Evolutionary conservation across 2,329 filamentous ascomycete genomes (phyloP).

Genomic region (Cercospora berteroae): DNA sequence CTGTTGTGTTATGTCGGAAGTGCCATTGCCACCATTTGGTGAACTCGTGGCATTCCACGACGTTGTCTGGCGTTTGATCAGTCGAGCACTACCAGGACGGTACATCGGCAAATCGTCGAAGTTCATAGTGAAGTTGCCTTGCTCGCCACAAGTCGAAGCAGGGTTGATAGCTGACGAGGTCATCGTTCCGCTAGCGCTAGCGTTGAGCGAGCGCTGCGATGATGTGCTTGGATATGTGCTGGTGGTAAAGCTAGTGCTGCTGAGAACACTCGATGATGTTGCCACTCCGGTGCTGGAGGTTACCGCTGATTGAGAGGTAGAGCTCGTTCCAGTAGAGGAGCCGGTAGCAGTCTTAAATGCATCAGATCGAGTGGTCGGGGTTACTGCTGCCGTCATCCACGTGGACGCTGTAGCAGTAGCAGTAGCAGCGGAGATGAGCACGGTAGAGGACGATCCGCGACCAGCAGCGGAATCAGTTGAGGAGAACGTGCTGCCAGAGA

Average conservation of each 20-base stretch:
- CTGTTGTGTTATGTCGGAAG: conserved; percentile 36
- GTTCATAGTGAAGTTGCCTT: conserved; percentile 44
- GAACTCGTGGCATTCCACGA: conserved; percentile 13
- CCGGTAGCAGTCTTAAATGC: background rate
- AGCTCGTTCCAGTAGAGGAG: background rate
- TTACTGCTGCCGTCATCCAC: background rate
- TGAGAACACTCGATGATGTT: background rate
- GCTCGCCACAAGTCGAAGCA: conserved; percentile 43
- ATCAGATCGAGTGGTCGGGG: background rate
- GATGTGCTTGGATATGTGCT: background rate
- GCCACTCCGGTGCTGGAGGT: background rate
- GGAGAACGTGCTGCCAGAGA: background rate
- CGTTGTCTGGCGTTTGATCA: conserved; percentile 13
- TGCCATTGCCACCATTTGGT: conserved; percentile 26
- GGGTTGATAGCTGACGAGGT: conserved; percentile 27
- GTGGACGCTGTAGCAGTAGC: background rate
- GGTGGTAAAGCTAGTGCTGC: background rate
- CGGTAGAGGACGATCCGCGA: background rate
- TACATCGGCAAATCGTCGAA: conserved; percentile 41
- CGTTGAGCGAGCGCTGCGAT: conserved; percentile 10
- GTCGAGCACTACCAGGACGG: conserved; percentile 29
- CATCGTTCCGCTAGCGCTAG: conserved; percentile 18
- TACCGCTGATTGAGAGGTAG: background rate
- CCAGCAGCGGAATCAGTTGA: background rate
- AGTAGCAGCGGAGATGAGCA: background rate